Conservation (phyloP, 202 grass and related monocot genomes). For the Zizania palustris region DNA sequence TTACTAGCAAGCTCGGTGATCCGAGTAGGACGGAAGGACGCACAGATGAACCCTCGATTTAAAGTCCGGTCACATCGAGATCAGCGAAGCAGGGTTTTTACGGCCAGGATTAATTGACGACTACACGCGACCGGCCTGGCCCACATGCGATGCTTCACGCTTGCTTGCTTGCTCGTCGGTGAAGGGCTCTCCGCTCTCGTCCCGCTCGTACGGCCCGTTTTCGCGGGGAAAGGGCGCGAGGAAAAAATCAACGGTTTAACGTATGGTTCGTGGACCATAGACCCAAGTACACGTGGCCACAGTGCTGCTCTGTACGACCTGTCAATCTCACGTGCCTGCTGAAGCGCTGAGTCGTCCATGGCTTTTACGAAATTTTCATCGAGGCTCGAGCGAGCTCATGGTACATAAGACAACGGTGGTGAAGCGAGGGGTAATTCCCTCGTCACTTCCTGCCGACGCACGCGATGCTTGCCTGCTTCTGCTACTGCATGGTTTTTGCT, state of each 20-base stretch:
- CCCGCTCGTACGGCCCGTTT: background rate
- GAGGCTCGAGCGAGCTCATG: background rate
- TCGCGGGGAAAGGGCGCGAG: background rate
- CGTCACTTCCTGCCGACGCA: background rate
- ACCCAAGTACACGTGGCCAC: background rate
- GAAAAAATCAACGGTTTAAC: background rate
- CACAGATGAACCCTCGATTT: no score
- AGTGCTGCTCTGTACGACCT: background rate
- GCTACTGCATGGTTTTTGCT: background rate
- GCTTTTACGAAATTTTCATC: background rate
- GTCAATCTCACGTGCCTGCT: background rate
- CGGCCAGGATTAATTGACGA: background rate
- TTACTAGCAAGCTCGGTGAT: background rate
- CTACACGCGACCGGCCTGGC: constrained; percentile 17
- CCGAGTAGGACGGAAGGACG: no score
- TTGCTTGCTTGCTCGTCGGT: background rate
- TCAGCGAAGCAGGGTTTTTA: background rate
- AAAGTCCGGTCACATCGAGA: background rate
- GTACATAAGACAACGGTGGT: constrained; percentile 3
- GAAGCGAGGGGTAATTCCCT: background rate
- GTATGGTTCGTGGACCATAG: background rate
- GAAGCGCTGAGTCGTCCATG: background rate
- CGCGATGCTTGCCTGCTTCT: background rate
- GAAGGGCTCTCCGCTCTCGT: background rate
- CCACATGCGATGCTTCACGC: background rate